Evolutionary conservation across 345 rosid species (phyloP).

Genomic region (Gynandropsis gynandra): DNA sequence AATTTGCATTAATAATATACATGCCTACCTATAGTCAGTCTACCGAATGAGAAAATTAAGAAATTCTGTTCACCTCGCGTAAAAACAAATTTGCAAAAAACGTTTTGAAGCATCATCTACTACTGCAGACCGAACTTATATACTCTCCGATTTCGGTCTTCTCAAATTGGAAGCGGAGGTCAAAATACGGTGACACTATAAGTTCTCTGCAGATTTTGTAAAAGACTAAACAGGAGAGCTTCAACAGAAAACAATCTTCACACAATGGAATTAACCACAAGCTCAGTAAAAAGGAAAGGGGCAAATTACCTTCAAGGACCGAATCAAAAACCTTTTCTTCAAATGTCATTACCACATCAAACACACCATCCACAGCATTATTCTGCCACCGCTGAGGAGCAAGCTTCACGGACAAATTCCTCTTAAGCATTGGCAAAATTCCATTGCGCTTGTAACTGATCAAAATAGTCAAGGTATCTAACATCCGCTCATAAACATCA

Average conservation of each 20-base stretch:
- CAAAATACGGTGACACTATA: neutral
- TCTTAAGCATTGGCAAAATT: conserved; percentile 88
- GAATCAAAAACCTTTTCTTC: conserved; percentile 95
- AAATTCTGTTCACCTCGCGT: too few species aligned
- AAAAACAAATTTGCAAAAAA: too few species aligned
- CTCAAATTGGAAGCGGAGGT: conserved; percentile 2
- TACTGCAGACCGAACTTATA: neutral
- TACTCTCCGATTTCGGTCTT: neutral
- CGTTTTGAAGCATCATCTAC: neutral
- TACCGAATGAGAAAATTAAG: neutral
- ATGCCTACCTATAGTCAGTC: neutral
- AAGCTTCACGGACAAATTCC: conserved; percentile 62
- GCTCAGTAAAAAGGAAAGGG: neutral
- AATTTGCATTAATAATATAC: neutral
- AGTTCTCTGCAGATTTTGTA: neutral
- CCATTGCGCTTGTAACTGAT: conserved; percentile 89
- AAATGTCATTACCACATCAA: conserved; percentile 69
- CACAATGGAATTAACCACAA: neutral
- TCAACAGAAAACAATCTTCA: neutral
- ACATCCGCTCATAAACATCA: neutral
- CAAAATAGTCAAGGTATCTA: conserved; percentile 19
- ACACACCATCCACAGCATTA: conserved; percentile 77
- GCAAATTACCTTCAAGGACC: conserved; percentile 63
- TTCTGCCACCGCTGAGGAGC: conserved; percentile 99
- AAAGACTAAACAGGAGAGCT: neutral